Evolutionary conservation across 2,329 filamentous ascomycete genomes (phyloP), one percentile per base, ranked within the genome.

Genomic region (Penicillium concentricum): DNA sequence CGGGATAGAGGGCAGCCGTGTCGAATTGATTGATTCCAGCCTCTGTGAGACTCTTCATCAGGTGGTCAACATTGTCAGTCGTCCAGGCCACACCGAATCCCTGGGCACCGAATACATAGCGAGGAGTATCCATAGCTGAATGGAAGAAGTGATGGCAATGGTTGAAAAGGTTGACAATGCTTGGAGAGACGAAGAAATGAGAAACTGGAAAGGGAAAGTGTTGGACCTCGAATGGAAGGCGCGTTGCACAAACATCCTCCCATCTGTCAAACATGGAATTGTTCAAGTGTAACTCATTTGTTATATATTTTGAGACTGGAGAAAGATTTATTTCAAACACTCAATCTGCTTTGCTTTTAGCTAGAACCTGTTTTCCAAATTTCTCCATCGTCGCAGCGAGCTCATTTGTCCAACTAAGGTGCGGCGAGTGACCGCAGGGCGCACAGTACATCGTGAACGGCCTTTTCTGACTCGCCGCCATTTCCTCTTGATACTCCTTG

Each of bases 361-460:
- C 24, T 24, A 55, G n/a, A 28, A 35, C 44, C 18, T 44, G n/a
- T 0, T 18, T 30, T 18, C 34, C 52, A 45, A 73, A 72, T 24
- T 67, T 62, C 39, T 64, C 51, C 1, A 68, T 53, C 4, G 54
- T 68, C 13, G 56, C 57, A 12, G 67, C 66, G 0, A 71, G 44
- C 0, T 61, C 67, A 8, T 61, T 52, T 4, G 66, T 73, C 71
- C 70, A 73, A 28, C 64, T 72, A 7, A 74, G 44, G 52, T 72
- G 68, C 12, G 70, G 70, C 4, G 67, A 73, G 50, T 74, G 72
- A 4, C 70, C 69, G 7, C 67, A 45, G 0, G 64, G 55, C 0
- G 63, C 67, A 20, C 41, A 48, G 51, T 71, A 72, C 2, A 69
- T 41, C 0, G 58, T 69, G 39, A 72, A 71, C 0, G 51, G 43